Percentiles rank a stretch among this genome's conserved stretches.
Conservation (phyloP, 2,329 filamentous ascomycete genomes). For the Monosporascus sp. region DNA sequence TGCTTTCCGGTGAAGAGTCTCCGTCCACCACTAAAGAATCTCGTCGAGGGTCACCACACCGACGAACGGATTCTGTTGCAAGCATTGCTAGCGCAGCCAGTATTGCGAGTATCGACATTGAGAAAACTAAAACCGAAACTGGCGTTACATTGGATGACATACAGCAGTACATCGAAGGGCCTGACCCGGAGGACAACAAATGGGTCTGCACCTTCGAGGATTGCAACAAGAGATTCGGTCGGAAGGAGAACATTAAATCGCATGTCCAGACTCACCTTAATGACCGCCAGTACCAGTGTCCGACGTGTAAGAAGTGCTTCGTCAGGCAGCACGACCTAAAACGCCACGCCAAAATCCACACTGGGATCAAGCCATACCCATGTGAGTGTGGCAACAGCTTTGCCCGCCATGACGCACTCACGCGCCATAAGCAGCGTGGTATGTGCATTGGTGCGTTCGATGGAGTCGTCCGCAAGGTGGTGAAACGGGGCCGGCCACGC, state of each 20-base stretch:
- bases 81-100: conserved; percentile 54
- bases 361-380: conserved; percentile 88
- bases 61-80: conserved; percentile 55
- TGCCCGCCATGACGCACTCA: conserved; percentile 90
- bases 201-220: conserved; percentile 73
- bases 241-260: conserved; percentile 97
- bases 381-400: conserved; percentile 95
- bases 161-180: conserved; percentile 65
- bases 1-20: conserved; percentile 14
- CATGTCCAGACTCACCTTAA: conserved; percentile 98
- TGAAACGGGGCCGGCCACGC: conserved; percentile 58
- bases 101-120: conserved; percentile 58
- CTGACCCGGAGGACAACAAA: conserved; percentile 68
- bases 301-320: conserved; percentile 90
- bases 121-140: conserved; percentile 66
- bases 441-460: conserved; percentile 97
- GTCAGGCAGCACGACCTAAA: conserved; percentile 96
- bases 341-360: conserved; percentile 95
- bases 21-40: conserved; percentile 20
- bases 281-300: conserved; percentile 91
- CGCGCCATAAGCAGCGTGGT: conserved; percentile 86
- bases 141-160: conserved; percentile 86
- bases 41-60: conserved; percentile 35
- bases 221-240: conserved; percentile 87
- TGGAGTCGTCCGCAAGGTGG: conserved; percentile 58